Base-by-base conservation (phyloP, 2,329 filamentous ascomycete genomes). In the Aspergillus pseudoterreus region DNA sequence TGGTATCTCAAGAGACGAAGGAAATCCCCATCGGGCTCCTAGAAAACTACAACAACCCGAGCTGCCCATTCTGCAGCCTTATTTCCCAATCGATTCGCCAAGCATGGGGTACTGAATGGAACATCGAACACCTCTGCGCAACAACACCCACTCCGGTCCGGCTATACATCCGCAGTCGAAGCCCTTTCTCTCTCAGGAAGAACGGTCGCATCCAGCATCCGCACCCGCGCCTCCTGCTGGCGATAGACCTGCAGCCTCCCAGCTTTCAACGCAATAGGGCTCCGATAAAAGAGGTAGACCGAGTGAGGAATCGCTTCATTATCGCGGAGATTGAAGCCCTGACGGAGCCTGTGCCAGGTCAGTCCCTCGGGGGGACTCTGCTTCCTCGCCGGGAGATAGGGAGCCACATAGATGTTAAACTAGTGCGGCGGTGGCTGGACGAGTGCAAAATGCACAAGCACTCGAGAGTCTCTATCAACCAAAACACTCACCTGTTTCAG, bases 131-230 rank as follows among this genome's bases (percentile, higher is more conserved):
- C 11, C 6, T 35, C 6, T 35, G 33, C 33, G 11, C n/a, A 5
- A n/a, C 11, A n/a, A 8, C 33, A 12, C 11, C 11, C 5, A 9
- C 33, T 35, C 33, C 33, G 6, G 33, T 35, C 33, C 33, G 33
- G 4, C 33, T 35, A 51, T 32, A 41, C 11, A 46, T 14, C 6
- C 27, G 22, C 14, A 38, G 44, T 35, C 27, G 35, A 36, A 46
- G 44, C 17, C 44, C 44, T 4, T 35, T 46, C 15, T 35, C 44
- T 11, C 15, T 32, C 4, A 46, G 14, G n/a, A 38, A 10, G 2
- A 19, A 46, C 11, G 44, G 44, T 19, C 44, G 44, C 27, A 46
- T 14, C 8, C 27, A 46, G 35, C 44, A 46, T 35, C 44, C 44
- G 3, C 2, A 46, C 4, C 44, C 44, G 4, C 44, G 44, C 10